Conservation (phyloP, 192 early-diverging fungal species). For the Spinellus fusiger region DNA sequence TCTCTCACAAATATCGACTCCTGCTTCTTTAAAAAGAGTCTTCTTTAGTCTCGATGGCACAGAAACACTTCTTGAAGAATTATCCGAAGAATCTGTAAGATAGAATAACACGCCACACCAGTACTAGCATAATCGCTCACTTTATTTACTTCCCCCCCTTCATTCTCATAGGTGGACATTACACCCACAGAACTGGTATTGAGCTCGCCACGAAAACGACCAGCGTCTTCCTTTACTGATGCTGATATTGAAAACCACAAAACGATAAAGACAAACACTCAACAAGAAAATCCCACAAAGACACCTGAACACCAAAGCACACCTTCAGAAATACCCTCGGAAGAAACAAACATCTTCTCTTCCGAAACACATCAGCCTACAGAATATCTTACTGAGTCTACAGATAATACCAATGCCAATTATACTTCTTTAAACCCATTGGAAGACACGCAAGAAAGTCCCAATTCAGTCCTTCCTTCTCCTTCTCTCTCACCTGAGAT, state of each 20-base stretch:
- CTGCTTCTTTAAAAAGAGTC: conserved; percentile 1
- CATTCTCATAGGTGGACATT: background rate
- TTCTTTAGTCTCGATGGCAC: conserved; percentile 9
- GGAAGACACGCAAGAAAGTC: conserved; percentile 8
- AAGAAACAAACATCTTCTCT: no score
- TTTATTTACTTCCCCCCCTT: background rate
- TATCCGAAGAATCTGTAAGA: background rate
- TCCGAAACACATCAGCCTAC: no score
- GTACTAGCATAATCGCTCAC: background rate
- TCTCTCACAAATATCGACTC: conserved; percentile 1
- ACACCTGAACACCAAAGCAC: background rate
- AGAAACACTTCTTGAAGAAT: conserved; percentile 12
- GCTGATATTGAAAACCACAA: background rate
- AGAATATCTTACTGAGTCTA: background rate
- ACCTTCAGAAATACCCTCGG: no score
- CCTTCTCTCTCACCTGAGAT: conserved; percentile 16
- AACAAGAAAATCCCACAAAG: background rate
- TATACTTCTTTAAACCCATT: conserved; percentile 9
- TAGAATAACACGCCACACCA: background rate
- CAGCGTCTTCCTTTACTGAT: background rate
- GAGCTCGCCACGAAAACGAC: background rate
- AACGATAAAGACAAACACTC: no score
- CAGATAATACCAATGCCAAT: background rate
- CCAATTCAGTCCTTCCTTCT: conserved; percentile 42
- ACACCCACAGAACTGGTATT: background rate